These are phyloP conservation scores for Amoebophrya sp. DNA, from an alignment of 169 alveolate species.

Conservation along the genomic window DNA sequence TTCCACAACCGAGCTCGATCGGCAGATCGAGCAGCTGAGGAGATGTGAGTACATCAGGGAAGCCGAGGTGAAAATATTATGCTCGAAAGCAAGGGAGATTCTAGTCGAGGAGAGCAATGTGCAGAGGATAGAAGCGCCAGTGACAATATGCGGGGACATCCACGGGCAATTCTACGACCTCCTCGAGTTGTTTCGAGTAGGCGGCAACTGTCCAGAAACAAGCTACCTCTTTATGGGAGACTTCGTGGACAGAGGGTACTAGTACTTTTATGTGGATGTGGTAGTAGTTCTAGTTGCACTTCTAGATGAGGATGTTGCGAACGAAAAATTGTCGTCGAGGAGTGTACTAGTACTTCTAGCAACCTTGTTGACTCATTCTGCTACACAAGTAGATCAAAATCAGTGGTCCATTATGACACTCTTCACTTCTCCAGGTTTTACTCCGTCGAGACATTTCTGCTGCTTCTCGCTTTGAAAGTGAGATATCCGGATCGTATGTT, in stretches of 20 bases:
- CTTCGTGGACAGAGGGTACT: slow-evolving; percentile 96
- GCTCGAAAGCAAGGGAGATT: slow-evolving; percentile 93
- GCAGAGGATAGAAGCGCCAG: slow-evolving; percentile 90
- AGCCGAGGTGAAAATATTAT: slow-evolving; percentile 83
- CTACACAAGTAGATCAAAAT: background rate
- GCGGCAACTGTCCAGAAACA: slow-evolving; percentile 88
- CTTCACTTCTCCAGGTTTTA: slow-evolving; percentile 14
- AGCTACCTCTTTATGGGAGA: slow-evolving; percentile 96
- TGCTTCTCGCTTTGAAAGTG: slow-evolving; percentile 82
- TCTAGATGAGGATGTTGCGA: too few species aligned
- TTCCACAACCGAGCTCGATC: slow-evolving; percentile 59
- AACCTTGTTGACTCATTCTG: background rate
- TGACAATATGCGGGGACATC: slow-evolving; percentile 59
- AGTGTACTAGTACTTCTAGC: background rate
- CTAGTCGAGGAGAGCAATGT: slow-evolving; percentile 91
- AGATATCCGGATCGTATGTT: slow-evolving; percentile 75
- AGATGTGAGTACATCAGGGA: slow-evolving; percentile 87
- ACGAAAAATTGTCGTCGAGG: background rate
- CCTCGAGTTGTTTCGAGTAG: slow-evolving; percentile 86
- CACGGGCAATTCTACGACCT: slow-evolving; percentile 44
- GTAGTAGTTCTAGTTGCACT: too few species aligned
- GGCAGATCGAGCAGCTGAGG: slow-evolving; percentile 79
- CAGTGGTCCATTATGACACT: background rate
- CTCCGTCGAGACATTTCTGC: slow-evolving; percentile 85
- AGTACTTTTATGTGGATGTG: too few species aligned